Base-by-base conservation (phyloP, 345 rosid species). In the Ailanthus altissimus region DNA sequence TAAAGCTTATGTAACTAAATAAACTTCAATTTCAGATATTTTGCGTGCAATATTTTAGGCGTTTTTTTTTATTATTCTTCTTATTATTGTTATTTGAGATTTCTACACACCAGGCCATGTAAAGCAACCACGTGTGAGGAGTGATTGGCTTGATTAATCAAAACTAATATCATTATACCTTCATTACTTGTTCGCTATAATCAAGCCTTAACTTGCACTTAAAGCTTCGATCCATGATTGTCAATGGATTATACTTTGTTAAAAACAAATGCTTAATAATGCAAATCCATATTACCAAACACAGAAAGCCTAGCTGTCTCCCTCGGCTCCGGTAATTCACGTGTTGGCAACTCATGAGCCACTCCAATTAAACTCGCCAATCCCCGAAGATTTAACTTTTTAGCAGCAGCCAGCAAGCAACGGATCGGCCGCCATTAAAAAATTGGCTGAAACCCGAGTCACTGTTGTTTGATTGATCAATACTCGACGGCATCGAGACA, bases 161-260 rank as follows among this genome's bases (percentile, higher is more conserved):
- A 43, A 65, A 21, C 32, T 11, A 0, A 10, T n/a, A 43, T 43
- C 28, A 66, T 42, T 21, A 66, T 15, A 60, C 2, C 16, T 61
- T n/a, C 5, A 26, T 26, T 25, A 46, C 8, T 46, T 25, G 20
- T 5, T 36, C 5, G 12, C 32, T 4, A 51, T 36, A 53, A 70
- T 50, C 61, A 58, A 72, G 5, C 51, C 58, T 73, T 60, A 18
- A 63, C n/a, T 67, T 40, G 46, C 65, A 81, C 73, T 74, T 54
- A 74, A 81, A 74, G 78, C 73, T 67, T 50, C n/a, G n/a, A n/a
- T n/a, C n/a, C n/a, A n/a, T n/a, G n/a, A n/a, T n/a, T n/a, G n/a
- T n/a, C n/a, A n/a, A n/a, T n/a, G n/a, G n/a, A n/a, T n/a, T n/a
- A n/a, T n/a, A n/a, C n/a, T n/a, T n/a, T n/a, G n/a, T n/a, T n/a